A percentile compares a stretch with the other conserved stretches of the same genome.
Evolutionary conservation across 345 rosid species (phyloP).

Genomic region (Arabidopsis thaliana): DNA sequence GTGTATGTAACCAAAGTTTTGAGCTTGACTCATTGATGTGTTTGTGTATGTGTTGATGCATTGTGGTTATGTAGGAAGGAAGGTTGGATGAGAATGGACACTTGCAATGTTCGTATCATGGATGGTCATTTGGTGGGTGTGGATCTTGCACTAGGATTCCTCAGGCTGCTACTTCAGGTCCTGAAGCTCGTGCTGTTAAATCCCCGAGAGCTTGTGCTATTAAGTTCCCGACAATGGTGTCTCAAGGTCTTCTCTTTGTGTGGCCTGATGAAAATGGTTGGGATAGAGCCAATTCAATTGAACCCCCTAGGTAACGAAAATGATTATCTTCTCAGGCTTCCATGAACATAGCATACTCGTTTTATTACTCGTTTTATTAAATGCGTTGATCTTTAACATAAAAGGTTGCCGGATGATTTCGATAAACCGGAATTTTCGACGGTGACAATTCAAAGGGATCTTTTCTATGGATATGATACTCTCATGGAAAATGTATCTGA

Average conservation of each 20-base stretch:
- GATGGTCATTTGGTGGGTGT: constrained; percentile 91
- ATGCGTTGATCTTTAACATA: constrained; percentile 14
- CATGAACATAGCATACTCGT: background rate
- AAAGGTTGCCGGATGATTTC: constrained; percentile 91
- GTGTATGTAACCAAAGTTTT: background rate
- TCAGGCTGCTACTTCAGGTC: constrained; percentile 85
- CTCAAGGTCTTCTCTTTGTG: constrained; percentile 96
- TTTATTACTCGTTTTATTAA: background rate
- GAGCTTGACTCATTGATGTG: constrained; percentile 1
- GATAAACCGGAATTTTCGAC: constrained; percentile 85
- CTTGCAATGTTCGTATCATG: constrained; percentile 96
- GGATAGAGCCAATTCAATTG: constrained; percentile 80
- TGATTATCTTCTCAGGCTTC: background rate
- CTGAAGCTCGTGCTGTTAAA: constrained; percentile 87
- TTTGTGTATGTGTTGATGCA: constrained; percentile 17
- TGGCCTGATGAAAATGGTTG: constrained; percentile 95
- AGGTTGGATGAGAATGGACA: constrained; percentile 95
- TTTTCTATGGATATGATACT: constrained; percentile 91
- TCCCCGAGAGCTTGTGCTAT: constrained; percentile 86
- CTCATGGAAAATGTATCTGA: constrained; percentile 99
- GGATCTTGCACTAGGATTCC: constrained; percentile 94
- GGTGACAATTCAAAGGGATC: constrained; percentile 90
- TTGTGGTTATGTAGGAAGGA: constrained; percentile 69
- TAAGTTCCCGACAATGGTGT: constrained; percentile 82
- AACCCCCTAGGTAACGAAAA: constrained; percentile 78